Evolutionary conservation across 1,139 yeast species (phyloP), one percentile per base, ranked within the genome.

Genomic region (Lipomyces yarrowii): DNA sequence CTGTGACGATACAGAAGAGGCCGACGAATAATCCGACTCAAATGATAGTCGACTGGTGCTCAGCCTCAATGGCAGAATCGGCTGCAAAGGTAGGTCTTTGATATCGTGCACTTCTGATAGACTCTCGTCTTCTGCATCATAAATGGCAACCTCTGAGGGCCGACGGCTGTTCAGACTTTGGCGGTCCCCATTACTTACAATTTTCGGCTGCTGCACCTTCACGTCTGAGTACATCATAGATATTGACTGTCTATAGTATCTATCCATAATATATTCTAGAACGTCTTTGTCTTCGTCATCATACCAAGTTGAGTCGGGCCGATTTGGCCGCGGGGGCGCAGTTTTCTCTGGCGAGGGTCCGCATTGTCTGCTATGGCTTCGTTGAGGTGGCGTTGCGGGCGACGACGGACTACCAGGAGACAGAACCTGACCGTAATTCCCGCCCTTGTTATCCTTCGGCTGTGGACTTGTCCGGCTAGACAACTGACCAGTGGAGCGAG

Each of bases 271-370:
- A 32, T 63, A 67, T 21, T 60, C 67, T 11, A 63, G 51, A 54
- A 58, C 30, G 21, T 57, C 46, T 6, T 60, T 33, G 39, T 61
- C 67, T 11, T 54, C 56, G 46, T 55, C 67, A 21, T 63, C 64
- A n/a, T 56, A 53, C 61, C 59, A 60, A 11, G 67, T 32, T 5
- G 56, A 26, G 7, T 60, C 64, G 3, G 68, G 68, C 6, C 68
- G 58, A 13, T 46, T 30, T 8, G 68, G 68, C 3, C 68, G 59
- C 8, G 67, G 60, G 10, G 68, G 68, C 4, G 68, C 42, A 18
- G 62, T 23, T 21, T 53, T 46, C 18, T 48, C 30, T 13, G 52
- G 53, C 18, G 56, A 10, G 37, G 11, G 42, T 7, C 15, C 13
- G 3, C 32, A 33, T n/a, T 3, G 33, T n/a, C 32, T 46, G 46